phyloP scores from a whole-genome alignment of 106 monocot genomes.

The Phalaenopsis aphrodite region DNA sequence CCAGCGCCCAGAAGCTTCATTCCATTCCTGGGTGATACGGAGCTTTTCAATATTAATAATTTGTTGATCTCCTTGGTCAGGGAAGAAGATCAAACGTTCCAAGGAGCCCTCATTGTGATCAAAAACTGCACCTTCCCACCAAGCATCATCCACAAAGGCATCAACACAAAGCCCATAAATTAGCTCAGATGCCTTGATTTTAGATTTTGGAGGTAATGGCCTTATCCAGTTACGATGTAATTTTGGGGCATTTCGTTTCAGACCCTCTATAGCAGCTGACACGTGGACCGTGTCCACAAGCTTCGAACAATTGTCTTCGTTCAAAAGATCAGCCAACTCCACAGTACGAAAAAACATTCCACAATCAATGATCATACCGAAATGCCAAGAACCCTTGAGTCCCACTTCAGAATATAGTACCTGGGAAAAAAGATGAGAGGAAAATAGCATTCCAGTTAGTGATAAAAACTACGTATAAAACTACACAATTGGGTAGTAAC shows the following conservation, averaged over 20 bases:
- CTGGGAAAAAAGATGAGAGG: slow-evolving; percentile 11
- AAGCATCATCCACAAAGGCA: slow-evolving; percentile 47
- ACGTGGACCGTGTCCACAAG: slow-evolving; percentile 34
- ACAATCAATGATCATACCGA: slow-evolving; percentile 17
- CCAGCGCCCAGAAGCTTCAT: slow-evolving; percentile 52
- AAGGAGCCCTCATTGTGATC: slow-evolving; percentile 24
- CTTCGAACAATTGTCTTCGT: slow-evolving; percentile 22
- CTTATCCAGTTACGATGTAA: slow-evolving; percentile 32
- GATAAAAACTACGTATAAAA: background rate
- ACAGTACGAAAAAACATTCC: slow-evolving; percentile 16
- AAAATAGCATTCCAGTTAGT: background rate
- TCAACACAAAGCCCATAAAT: slow-evolving; percentile 60
- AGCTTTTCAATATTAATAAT: slow-evolving; percentile 17
- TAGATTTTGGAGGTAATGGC: slow-evolving; percentile 29
- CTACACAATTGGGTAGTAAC: background rate
- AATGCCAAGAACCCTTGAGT: slow-evolving; percentile 52
- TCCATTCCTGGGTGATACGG: slow-evolving; percentile 53
- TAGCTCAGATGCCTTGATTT: slow-evolving; percentile 8
- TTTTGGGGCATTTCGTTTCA: background rate
- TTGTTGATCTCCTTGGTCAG: slow-evolving; percentile 54
- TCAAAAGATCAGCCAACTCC: slow-evolving; percentile 31
- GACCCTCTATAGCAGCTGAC: slow-evolving; percentile 42
- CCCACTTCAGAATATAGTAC: slow-evolving; percentile 39
- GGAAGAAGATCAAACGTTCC: slow-evolving; percentile 49
- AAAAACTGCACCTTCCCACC: slow-evolving; percentile 77